A percentile compares a stretch with the other conserved stretches of the same genome.
phyloP scores from a whole-genome alignment of 169 alveolate genomes.

The Plasmodium cynomolgi region DNA sequence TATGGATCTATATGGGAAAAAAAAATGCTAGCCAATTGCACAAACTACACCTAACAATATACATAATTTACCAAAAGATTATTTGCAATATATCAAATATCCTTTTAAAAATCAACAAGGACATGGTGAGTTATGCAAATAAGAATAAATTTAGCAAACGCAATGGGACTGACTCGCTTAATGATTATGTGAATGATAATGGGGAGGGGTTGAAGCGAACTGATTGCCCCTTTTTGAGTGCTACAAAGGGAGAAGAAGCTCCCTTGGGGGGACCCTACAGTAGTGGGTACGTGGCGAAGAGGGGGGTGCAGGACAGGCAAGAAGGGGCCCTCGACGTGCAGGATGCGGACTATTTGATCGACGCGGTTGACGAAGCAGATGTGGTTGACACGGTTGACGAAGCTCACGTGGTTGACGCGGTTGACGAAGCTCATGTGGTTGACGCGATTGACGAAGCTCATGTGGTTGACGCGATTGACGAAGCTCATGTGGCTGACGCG shows the following conservation, averaged over 20 bases:
- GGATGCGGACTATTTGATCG: not conserved
- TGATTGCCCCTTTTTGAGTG: not conserved
- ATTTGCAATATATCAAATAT: slow-evolving; percentile 58
- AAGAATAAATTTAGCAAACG: slow-evolving; percentile 19
- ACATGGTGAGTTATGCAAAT: slow-evolving; percentile 6
- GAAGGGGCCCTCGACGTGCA: not conserved
- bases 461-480: not conserved
- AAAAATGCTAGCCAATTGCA: slow-evolving; percentile 43
- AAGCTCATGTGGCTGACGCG: not conserved
- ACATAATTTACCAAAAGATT: slow-evolving; percentile 58
- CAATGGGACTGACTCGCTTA: slow-evolving; percentile 27
- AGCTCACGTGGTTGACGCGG: not conserved
- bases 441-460: not conserved
- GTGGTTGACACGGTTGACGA: not conserved
- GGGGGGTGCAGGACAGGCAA: not conserved
- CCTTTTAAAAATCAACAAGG: slow-evolving; percentile 44
- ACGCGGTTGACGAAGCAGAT: no score
- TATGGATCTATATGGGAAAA: slow-evolving; percentile 45
- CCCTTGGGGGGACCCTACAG: not conserved
- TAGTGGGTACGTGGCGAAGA: not conserved
- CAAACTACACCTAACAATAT: slow-evolving; percentile 62
- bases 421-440: not conserved
- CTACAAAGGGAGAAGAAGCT: not conserved
- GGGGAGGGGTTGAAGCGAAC: not conserved
- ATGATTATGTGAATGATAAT: slow-evolving; percentile 35